Evolutionary conservation across 495 filamentous ascomycete species (phyloP), one percentile per base, ranked within the genome.

Genomic region (Thermochaetoides thermophila): DNA sequence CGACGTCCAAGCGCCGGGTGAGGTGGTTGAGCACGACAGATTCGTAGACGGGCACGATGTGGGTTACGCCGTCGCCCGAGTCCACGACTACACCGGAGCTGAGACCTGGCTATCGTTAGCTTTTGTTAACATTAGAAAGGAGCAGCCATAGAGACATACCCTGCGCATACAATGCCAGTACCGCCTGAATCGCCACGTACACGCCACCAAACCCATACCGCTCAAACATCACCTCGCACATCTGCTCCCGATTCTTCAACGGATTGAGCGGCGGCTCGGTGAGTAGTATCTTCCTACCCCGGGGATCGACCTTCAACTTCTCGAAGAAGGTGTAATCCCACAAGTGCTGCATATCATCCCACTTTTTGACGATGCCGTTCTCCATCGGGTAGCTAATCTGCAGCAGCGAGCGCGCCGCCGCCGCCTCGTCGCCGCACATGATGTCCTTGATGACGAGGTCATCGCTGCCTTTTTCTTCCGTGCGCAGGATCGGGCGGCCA

Each of bases 341-440:
- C 31, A 99, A 71, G 51, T 96, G 89, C 61, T 91, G 78, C 87
- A 96, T 95, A 59, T 99, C 91, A 47, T 96, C 89, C 91, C 91
- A 99, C 46, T 78, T 82, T 71, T 96, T 96, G 34, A 99, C 81
- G 43, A 99, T 94, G 48, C 89, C 89, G 59, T 96, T 96, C 55
- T 96, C 91, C 89, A 99, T 99, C 47, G 89, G 89, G 57, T 96
- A 96, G 53, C 74, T 86, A 47, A 99, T 89, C 52, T 99, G 91
- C 32, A 99, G 73, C 84, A 93, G 91, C 36, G 82, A 87, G 43
- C 89, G 74, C 41, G 87, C 89, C 17, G 83, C 84, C 8, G 89
- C 85, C 17, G 89, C 89, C 63, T 99, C 89, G 63, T 99, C 91
- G 45, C 89, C 89, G 65, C 85, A 93, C 89, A 99, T 99, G 49